Evolutionary conservation across 805 yeast species (phyloP), one percentile per base, ranked within the genome.

Genomic region (Brettanomyces custersianus): DNA sequence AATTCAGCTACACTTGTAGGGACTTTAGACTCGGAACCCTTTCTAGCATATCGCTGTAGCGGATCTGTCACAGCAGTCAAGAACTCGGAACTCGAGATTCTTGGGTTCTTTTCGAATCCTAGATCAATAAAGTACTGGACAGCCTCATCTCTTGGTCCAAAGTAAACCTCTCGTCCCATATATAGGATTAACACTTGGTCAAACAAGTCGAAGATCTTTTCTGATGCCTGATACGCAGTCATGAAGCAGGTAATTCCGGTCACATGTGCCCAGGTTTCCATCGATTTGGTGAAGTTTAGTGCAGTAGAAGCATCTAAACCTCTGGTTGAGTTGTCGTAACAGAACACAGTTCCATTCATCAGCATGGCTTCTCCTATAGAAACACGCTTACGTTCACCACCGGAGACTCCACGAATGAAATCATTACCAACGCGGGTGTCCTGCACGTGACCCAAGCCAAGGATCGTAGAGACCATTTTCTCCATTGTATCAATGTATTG

Each of bases 221-320:
- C 77, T 39, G 78, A 72, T 31, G 81, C 79, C 54, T 76, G 83
- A 48, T 77, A 77, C 41, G 76, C 73, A 24, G 82, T 75, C 36
- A 76, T 74, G 40, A 76, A 54, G 10, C 79, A 74, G 10, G 80
- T 65, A 9, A 71, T 60, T 34, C 71, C 65, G 44, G 72, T 56
- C 52, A 76, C 54, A 41, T 74, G 70, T 3, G 81, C 74, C 10
- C 74, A 66, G 2, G 77, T 65, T 57, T 74, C 69, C 40, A 76
- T 61, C 16, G 80, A 73, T 48, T 72, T 70, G 20, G 72, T 68
- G 42, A 71, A 76, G 55, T 76, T 82, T 42, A 77, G 63, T 10
- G 83, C 82, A n/a, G 82, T 75, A 15, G 82, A 74, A 7, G 81
- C 72, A 57, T 76, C 83, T 45, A 76, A 61, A 55, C 83, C 83